Base-by-base conservation (phyloP, 1,139 yeast genomes). In the Meyerozyma carpophila region DNA sequence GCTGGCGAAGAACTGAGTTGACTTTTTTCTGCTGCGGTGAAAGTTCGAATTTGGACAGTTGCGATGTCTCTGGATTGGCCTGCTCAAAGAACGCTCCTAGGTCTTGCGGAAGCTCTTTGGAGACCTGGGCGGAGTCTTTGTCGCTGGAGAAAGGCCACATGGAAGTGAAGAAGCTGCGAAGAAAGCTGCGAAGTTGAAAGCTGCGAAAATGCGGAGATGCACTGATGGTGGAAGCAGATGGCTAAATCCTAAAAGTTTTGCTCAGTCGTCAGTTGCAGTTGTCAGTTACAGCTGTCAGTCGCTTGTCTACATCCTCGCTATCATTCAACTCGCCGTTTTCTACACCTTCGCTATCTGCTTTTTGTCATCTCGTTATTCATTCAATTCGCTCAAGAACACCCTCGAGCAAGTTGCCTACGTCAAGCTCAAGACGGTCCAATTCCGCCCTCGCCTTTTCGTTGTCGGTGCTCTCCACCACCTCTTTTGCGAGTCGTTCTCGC, bases 31-130 rank as follows among this genome's bases (percentile, higher is more conserved):
- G 66, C 32, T 59, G 63, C 21, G 64, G 63, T 20, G 62, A 47
- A 37, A 50, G 46, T 43, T 63, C 70, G 43, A 63, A 62, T 20
- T 62, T 58, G 11, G 57, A 49, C 36, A 50, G 49, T 39, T 63
- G 62, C 34, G 56, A 56, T 10, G 47, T 42, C 36, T 63, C 64
- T 13, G 73, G 73, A 45, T 66, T 67, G 38, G 60, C 59, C 28
- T 61, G 54, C 14, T 57, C 51, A 46, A 67, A 70, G 52, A 70
- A 70, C 14, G 52, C 61, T 44, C 61, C 52, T 28, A 66, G 55
- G 29, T 51, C 47, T 2, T 53, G 60, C 4, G 68, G 68, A 24
- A 73, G 57, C 46, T 70, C 70, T 42, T 66, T 57, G 25, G 58
- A 55, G 24, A 67, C 50, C 34, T 65, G 64, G 20, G 56, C 49